Evolutionary conservation across 192 early-diverging fungal species (phyloP).

Genomic region (Coemansia sp.): DNA sequence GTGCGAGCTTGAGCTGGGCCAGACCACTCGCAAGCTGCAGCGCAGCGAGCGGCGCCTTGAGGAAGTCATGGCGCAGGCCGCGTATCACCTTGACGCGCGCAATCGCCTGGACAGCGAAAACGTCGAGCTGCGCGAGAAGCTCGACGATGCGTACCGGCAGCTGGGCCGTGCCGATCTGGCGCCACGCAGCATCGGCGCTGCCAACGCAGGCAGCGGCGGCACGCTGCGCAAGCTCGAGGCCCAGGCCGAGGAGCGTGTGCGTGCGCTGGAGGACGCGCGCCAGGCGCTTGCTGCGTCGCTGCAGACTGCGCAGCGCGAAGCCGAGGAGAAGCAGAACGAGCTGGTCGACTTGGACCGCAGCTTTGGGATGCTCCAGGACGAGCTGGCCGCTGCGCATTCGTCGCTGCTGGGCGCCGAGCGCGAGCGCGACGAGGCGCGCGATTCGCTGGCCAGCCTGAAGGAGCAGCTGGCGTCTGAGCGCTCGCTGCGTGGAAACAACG

Average conservation of each 20-base stretch:
- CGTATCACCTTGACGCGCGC: slow-evolving; percentile 67
- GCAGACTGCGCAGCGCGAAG: slow-evolving; percentile 70
- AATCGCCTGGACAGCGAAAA: slow-evolving; percentile 58
- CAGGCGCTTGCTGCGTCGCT: slow-evolving; percentile 76
- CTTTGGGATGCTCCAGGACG: slow-evolving; percentile 48
- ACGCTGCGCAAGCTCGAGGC: slow-evolving; percentile 40
- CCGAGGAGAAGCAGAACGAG: slow-evolving; percentile 76
- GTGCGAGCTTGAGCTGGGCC: slow-evolving; percentile 60
- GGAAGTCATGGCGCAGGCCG: slow-evolving; percentile 67
- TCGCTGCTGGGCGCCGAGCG: slow-evolving; percentile 37
- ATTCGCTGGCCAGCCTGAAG: slow-evolving; percentile 23
- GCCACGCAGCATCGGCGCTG: slow-evolving; percentile 51
- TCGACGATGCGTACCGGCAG: slow-evolving; percentile 53
- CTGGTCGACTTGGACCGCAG: slow-evolving; percentile 53
- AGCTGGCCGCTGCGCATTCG: slow-evolving; percentile 35
- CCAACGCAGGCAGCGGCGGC: slow-evolving; percentile 4
- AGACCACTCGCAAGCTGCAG: slow-evolving; percentile 59
- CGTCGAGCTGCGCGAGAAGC: slow-evolving; percentile 64
- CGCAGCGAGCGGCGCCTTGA: slow-evolving; percentile 66
- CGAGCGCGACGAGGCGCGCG: slow-evolving; percentile 44
- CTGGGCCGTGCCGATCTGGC: slow-evolving; percentile 59
- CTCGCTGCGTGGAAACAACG: slow-evolving; percentile 39
- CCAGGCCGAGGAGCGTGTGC: slow-evolving; percentile 72
- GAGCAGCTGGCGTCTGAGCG: slow-evolving; percentile 40
- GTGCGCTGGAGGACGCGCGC: slow-evolving; percentile 78